Base-by-base conservation (phyloP, 768 basidiomycete genomes). In the Naganishia vaughanmartiniae region DNA sequence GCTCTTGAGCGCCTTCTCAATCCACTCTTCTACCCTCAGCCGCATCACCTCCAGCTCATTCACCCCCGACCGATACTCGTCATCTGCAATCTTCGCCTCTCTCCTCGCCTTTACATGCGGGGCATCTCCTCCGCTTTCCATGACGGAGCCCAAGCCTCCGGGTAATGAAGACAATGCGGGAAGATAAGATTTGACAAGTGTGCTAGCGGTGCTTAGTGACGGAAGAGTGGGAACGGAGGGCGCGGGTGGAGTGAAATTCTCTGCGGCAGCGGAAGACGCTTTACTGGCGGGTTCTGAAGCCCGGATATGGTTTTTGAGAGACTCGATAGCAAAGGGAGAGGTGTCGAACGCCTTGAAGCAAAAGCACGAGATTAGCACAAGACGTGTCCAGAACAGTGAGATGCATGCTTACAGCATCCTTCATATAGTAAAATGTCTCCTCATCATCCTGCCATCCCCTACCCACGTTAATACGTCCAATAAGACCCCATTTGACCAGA, bases 1-100 rank as follows among this genome's bases (percentile, higher is more conserved):
- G 0, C 85, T 77, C 82, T 90, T 92, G 55, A 95, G 83, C 0
- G 87, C 88, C 67, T 91, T 89, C 77, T 95, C 93, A 57, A 95
- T 86, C 57, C 87, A 85, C 77, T 94, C 91, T 80, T 96, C 93
- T 51, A 95, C 85, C 0, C 85, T 87, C 30, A 95, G 84, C n/a
- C 93, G 84, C 76, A 91, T 91, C 66, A 90, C 83, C 75, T 96
- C 93, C 17, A 93, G 87, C 73, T 86, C 87, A 66, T 90, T 86
- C n/a, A 93, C 87, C 26, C 89, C 87, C 57, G 89, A 84, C 30
- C 90, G 88, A 79, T 94, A 96, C 21, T 85, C 77, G 68, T 87
- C 86, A 76, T 95, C 91, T 0, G 93, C 91, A 54, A 87, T 86
- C 12, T 90, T 88, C 0, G 93, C 91, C 33, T 94, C 92, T 34